Evolutionary conservation across 2,329 filamentous ascomycete genomes (phyloP).

Genomic region (Colletotrichum lupini): DNA sequence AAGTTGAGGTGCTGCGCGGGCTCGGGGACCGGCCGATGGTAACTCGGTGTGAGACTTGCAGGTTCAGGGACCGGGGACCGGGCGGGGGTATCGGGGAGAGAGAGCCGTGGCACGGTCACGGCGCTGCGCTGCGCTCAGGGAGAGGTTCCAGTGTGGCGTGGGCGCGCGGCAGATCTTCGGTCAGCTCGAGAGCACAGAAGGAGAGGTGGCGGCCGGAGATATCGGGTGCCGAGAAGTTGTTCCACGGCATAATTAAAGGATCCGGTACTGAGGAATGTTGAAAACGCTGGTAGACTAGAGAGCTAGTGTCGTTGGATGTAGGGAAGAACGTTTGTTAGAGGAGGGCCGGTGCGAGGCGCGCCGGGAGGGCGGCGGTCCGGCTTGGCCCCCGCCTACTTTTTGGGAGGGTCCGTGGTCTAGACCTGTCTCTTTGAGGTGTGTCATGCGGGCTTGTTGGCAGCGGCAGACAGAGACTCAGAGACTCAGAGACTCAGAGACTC

Average conservation of each 20-base stretch:
- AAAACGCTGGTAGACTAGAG: neutral
- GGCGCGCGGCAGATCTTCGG: neutral
- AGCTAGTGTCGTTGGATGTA: neutral
- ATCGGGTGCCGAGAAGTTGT: neutral
- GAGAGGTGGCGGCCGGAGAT: neutral
- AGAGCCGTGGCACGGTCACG: neutral
- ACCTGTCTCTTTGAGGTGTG: neutral
- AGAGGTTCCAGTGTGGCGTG: neutral
- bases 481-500: too few species aligned
- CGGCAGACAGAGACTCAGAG: too few species aligned
- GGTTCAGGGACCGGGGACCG: neutral
- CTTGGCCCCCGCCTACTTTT: conserved; percentile 8
- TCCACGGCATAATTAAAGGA: neutral
- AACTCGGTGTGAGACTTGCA: conserved; percentile 14
- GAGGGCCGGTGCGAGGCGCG: conserved; percentile 12
- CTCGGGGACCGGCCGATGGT: neutral
- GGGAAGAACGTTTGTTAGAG: neutral
- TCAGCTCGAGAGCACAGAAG: neutral
- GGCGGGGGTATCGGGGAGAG: neutral
- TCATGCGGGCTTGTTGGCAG: neutral
- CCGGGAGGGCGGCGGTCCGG: conserved; percentile 23
- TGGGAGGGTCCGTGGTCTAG: neutral
- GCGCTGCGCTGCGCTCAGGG: neutral
- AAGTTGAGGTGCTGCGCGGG: neutral
- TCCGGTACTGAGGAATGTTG: neutral